Evolutionary conservation across 1,284 basidiomycete genomes (phyloP), one percentile per base, ranked within the genome.

Genomic region (Sanghuangporus sanghuang): DNA sequence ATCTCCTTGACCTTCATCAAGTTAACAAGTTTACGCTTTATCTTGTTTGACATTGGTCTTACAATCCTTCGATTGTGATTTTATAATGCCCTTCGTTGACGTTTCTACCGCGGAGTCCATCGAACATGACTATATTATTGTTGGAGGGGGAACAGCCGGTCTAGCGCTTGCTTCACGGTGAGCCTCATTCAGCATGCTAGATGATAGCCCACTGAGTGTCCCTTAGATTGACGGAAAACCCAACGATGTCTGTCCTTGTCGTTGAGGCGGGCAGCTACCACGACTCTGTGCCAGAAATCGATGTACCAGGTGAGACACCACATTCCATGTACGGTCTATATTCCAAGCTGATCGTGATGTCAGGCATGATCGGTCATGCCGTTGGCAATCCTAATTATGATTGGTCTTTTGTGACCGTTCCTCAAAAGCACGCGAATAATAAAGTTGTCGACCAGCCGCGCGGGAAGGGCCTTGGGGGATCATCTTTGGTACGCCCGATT

Each of bases 111-210:
- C n/a, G 14, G 42, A 44, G 18, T 44, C 42, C 3, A 44, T 18
- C 14, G 42, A 44, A 14, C 12, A 71, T 67, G 80, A 82, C 73
- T 82, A 81, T 67, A 73, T 82, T 61, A 75, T 82, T 63, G 76
- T 76, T 6, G 80, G 81, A 14, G 81, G 79, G 57, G 81, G 81
- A 1, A 73, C 79, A 1, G 73, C 76, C 0, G 81, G 81, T 3
- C 67, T 79, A 7, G 75, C 77, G 0, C 72, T 82, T 3, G 81
- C 32, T 44, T 44, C 42, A 44, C 11, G 53, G 53, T 46, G 56
- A 46, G 52, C 80, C 16, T 71, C 70, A 40, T 73, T 6, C 27
- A 38, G 35, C 8, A 18, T 12, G 21, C 40, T 40, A n/a, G 18
- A 7, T 5, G 36, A 27, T 21, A 11, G 39, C 16, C 39, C 35